Evolutionary conservation across 176 grass and related monocot genomes (phyloP), one percentile per base, ranked within the genome.

Genomic region (Tillandsia fasciculata): DNA sequence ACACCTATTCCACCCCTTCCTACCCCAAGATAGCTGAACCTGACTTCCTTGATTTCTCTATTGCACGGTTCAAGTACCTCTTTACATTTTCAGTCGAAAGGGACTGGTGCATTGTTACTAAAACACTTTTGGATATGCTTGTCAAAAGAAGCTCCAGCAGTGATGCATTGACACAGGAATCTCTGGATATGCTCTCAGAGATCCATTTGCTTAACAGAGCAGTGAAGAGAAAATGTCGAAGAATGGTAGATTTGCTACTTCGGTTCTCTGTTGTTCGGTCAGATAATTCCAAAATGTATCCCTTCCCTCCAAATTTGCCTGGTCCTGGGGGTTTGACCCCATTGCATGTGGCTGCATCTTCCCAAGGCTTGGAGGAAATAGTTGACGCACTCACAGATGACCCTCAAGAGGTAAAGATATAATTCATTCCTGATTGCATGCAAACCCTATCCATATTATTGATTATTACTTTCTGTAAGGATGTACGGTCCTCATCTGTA

Each of bases 311-410:
- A 65, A 86, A 81, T 51, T 50, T 90, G 54, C 54, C 87, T 66
- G 95, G 87, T 28, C 95, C 95, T 66, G 83, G 85, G 66, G 90
- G 95, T 52, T 74, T 89, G 68, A 99, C 90, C 66, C 82, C 95
- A 11, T 81, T 94, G 42, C 95, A 99, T 77, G 72, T 93, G 71
- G 90, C 90, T 75, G 95, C 95, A 65, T 90, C 84, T 63, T 75
- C 70, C 17, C 78, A 88, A 15, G 76, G 84, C 13, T 83, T 82
- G 0, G 87, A 88, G 49, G 90, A 90, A 53, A 86, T 94, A 53
- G 76, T 99, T 56, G 90, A 99, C 76, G 95, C 87, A 29, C 86
- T 99, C 63, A 99, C 95, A 73, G 80, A 90, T 52, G 95, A 99
- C 61, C 90, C 95, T 80, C 87, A 94, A 78, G 70, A 84, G 84